Evolutionary conservation across 1,139 yeast species (phyloP), one percentile per base, ranked within the genome.

Genomic region (Wickerhamomyces sp.): DNA sequence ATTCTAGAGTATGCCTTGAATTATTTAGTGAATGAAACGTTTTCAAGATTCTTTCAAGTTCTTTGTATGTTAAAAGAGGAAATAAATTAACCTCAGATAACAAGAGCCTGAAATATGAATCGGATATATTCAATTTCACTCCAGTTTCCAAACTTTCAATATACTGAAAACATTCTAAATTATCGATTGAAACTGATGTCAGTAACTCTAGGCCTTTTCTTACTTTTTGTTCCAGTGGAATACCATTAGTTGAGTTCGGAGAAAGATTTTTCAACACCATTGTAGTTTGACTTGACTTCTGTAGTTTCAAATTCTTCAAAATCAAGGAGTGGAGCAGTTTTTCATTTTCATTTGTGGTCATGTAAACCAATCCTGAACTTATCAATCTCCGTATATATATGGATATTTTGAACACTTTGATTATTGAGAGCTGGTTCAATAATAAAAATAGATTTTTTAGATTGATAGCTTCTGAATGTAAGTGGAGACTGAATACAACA

Each of bases 291-390:
- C 57, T 60, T 41, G 60, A 59, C 56, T 60, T 64, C n/a, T 61
- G 51, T 7, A 61, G 56, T 38, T 60, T 64, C 39, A 66, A 42
- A 39, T 65, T 64, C 19, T 58, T 60, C 42, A 66, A 43, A 6
- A 66, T 50, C 5, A 49, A 41, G 22, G 65, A 54, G 44, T 64
- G 69, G 16, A 63, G 48, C 12, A 42, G 45, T 45, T 64, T 65
- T 36, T 64, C 68, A 29, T 33, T 26, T 2, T 40, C 36, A 35
- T 54, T 54, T 25, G 44, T 35, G 2, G 58, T 47, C 18, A 74
- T 56, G 56, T 83, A 87, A 37, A 88, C 74, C 1, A 86, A 68
- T 5, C 96, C 97, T 1, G 94, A 81, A 5, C 96, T 88, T 38
- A 89, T 88, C 28, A 88, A 64, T 47, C 82, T 77, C 52, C 96